Conservation (phyloP, 73 alveolate species). For the Stentor coeruleus region DNA sequence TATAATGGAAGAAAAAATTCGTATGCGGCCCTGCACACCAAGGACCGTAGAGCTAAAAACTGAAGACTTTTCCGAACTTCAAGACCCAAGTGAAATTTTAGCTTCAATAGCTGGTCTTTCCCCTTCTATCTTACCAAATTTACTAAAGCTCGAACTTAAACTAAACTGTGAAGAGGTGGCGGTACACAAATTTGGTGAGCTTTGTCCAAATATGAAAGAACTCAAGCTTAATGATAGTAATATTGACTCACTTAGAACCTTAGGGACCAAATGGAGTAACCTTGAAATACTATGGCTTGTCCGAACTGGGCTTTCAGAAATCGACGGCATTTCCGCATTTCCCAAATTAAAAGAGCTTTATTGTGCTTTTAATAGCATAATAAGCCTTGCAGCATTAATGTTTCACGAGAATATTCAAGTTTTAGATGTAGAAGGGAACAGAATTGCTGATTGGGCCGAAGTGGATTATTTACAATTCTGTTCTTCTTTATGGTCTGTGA, state of each 20-base stretch:
- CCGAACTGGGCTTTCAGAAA: not conserved
- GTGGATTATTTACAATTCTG: not conserved
- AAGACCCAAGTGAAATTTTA: not conserved
- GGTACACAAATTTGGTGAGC: not conserved
- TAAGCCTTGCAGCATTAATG: not conserved
- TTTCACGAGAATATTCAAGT: not conserved
- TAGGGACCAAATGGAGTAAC: slow-evolving; percentile 10
- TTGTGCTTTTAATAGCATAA: slow-evolving; percentile 15
- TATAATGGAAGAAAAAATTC: slow-evolving; percentile 21
- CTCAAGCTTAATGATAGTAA: not conserved
- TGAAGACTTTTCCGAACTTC: not conserved
- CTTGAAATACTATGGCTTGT: not conserved
- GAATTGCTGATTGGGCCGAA: not conserved
- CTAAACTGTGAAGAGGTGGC: not conserved
- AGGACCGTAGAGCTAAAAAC: not conserved
- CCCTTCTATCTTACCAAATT: not conserved
- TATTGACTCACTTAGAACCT: not conserved
- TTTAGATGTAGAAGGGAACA: slow-evolving; percentile 25
- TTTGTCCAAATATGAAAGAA: slow-evolving; percentile 35
- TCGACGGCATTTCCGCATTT: slow-evolving; percentile 23
- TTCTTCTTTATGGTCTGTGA: not conserved
- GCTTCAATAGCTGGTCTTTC: not conserved
- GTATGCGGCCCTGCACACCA: slow-evolving; percentile 20
- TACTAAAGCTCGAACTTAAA: slow-evolving; percentile 9
- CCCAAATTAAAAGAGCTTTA: slow-evolving; percentile 15